Evolutionary conservation across 352 stramenopile species (phyloP), one percentile per base, ranked within the genome.

Genomic region (Aphanomyces stellatus): DNA sequence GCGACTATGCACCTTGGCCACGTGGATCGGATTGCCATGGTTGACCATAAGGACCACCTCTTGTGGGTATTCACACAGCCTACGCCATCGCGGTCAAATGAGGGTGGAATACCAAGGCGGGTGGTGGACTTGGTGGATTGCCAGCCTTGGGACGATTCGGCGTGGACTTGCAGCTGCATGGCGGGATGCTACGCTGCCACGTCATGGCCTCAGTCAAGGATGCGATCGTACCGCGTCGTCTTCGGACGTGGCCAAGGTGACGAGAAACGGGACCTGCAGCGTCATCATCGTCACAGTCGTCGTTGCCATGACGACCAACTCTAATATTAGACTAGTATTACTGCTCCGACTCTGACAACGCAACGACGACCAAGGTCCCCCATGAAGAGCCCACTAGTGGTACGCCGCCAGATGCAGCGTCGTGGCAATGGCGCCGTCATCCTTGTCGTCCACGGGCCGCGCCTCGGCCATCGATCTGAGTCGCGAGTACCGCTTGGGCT

Each of bases 11-110:
- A 77, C 62, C 33, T 71, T 69, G 13, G 68, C 49, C 10, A 75
- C 53, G 0, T 27, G 33, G 5, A 69, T 70, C 15, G 72, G 42
- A 4, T 63, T 41, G 1, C 69, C 73, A 65, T 64, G 68, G 55
- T 76, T 77, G 10, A 87, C 72, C 40, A 73, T 71, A 31, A 85
- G 78, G 8, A 88, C 71, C 30, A 88, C 22, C 37, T 85, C 75
- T 43, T 88, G 77, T 11, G 80, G 77, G 35, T 83, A 88, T 51
- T 79, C 78, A 53, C 78, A 88, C 65, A 88, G 80, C 64, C 79
- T 85, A 46, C 83, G 76, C 19, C 74, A 78, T 33, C 71, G 73
- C 77, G 11, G 13, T 46, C 37, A 46, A 19, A 46, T 46, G n/a
- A n/a, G n/a, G n/a, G n/a, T n/a, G n/a, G n/a, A n/a, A n/a, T n/a